Evolutionary conservation across 2,329 filamentous ascomycete genomes (phyloP), one percentile per base, ranked within the genome.

Genomic region (Cryphonectria radicalis): DNA sequence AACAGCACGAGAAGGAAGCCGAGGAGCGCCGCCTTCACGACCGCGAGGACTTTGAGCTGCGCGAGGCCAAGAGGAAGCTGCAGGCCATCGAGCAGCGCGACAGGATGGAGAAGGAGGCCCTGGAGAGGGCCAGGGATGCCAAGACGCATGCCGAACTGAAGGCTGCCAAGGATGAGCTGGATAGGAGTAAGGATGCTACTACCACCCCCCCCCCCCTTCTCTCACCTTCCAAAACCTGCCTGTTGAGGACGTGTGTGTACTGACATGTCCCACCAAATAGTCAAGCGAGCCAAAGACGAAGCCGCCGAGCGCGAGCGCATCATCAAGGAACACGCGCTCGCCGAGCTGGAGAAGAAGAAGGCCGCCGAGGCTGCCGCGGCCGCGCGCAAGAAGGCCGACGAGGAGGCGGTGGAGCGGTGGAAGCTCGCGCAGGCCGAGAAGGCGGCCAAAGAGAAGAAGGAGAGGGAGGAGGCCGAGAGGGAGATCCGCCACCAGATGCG

Each of bases 401-500:
- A 82, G 67, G 84, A 86, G 55, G 84, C 85, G 13, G 80, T 89
- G 66, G 85, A 86, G 74, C 82, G 82, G n/a, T 88, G 84, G 75
- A 86, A 86, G 79, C 81, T 79, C 42, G 80, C 83, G 70, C 84
- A 87, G 73, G 80, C 82, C 19, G 84, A 87, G 70, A 85, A 85
- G 68, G 77, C 79, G 35, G 80, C 82, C 55, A 83, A 80, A 74
- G 85, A 87, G 73, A 81, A 82, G 73, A 82, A 84, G 71, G 83
- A 85, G 70, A 83, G 82, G 68, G 86, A 86, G 71, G 77, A 82
- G 71, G 81, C 80, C 57, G 87, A 91, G 63, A 82, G 81, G 73
- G 84, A 90, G 75, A 90, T 88, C 75, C 84, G 86, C 76, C 81
- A 82, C 37, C 84, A 86, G 57, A 80, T 91, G 63, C 86, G 88